These are phyloP conservation scores for Plasmodium gaboni DNA, from an alignment of 169 alveolate genomes.

Conservation along the genomic window DNA sequence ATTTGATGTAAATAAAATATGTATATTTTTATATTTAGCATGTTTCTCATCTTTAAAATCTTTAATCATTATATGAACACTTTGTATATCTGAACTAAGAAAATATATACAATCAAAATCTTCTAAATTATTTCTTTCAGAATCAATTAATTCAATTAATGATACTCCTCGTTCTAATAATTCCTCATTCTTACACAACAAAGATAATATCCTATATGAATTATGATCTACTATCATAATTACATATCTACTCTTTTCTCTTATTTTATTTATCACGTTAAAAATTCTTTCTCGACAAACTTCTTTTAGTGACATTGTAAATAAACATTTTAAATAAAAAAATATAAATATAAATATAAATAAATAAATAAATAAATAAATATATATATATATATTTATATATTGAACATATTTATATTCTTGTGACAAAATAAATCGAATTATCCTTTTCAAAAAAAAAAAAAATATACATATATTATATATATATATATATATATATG, in stretches of 20 bases:
- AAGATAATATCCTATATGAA: slow-evolving; percentile 84
- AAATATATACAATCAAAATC: slow-evolving; percentile 83
- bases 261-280: slow-evolving; percentile 82
- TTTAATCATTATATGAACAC: slow-evolving; percentile 61
- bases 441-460: too few species aligned
- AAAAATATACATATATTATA: too few species aligned
- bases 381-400: too few species aligned
- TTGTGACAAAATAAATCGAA: too few species aligned
- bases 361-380: too few species aligned
- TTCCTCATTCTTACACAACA: slow-evolving; percentile 87
- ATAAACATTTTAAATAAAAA: slow-evolving; percentile 1
- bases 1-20: slow-evolving; percentile 82
- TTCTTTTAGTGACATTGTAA: slow-evolving; percentile 53
- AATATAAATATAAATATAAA: neutral
- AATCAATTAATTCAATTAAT: slow-evolving; percentile 82
- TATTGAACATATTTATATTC: too few species aligned
- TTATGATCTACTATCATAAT: slow-evolving; percentile 85
- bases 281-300: slow-evolving; percentile 49
- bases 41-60: slow-evolving; percentile 78
- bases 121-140: slow-evolving; percentile 83
- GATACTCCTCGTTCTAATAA: slow-evolving; percentile 89
- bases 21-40: slow-evolving; percentile 78
- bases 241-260: slow-evolving; percentile 77
- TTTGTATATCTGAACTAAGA: slow-evolving; percentile 71
- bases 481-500: too few species aligned